phyloP scores from a whole-genome alignment of 768 basidiomycete species.

The Glaciozyma martinii region DNA sequence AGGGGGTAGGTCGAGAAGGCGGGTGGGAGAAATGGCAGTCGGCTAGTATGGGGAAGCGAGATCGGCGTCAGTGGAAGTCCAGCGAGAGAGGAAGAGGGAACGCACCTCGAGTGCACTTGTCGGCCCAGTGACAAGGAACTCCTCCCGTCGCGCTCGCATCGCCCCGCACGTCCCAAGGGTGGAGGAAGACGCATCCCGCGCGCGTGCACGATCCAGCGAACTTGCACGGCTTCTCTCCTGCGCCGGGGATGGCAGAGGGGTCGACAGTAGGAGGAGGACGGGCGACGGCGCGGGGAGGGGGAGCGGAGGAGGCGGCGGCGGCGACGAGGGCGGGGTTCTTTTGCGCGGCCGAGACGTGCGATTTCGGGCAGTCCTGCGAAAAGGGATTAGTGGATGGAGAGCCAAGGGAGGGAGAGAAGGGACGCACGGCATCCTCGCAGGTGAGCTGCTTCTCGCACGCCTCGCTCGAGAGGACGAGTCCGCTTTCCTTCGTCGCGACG shows the following conservation, averaged over 20 bases:
- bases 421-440: slow-evolving; percentile 69
- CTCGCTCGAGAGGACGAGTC: slow-evolving; percentile 87
- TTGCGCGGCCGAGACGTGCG: slow-evolving; percentile 34
- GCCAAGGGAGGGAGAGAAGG: slow-evolving; percentile 5
- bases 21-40: slow-evolving; percentile 89
- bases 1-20: slow-evolving; percentile 37
- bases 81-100: neutral
- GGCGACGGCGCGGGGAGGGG: slow-evolving; percentile 21
- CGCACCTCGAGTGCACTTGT: slow-evolving; percentile 63
- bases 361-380: slow-evolving; percentile 34
- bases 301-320: slow-evolving; percentile 6
- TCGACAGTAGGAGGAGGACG: slow-evolving; percentile 34
- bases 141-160: slow-evolving; percentile 37
- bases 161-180: slow-evolving; percentile 45
- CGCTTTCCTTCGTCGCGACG: slow-evolving; percentile 90
- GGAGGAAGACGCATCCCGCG: slow-evolving; percentile 57
- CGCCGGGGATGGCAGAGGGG: slow-evolving; percentile 11
- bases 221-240: slow-evolving; percentile 34
- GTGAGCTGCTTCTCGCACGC: slow-evolving; percentile 78
- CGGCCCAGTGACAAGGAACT: slow-evolving; percentile 68
- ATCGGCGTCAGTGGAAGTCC: neutral
- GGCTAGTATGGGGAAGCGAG: slow-evolving; percentile 41
- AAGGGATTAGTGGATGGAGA: neutral
- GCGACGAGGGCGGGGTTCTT: slow-evolving; percentile 23
- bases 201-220: slow-evolving; percentile 66